Percentiles rank a stretch among this genome's conserved stretches.
Conservation (phyloP, 768 basidiomycete genomes). For the Tubosaeta sp. region DNA sequence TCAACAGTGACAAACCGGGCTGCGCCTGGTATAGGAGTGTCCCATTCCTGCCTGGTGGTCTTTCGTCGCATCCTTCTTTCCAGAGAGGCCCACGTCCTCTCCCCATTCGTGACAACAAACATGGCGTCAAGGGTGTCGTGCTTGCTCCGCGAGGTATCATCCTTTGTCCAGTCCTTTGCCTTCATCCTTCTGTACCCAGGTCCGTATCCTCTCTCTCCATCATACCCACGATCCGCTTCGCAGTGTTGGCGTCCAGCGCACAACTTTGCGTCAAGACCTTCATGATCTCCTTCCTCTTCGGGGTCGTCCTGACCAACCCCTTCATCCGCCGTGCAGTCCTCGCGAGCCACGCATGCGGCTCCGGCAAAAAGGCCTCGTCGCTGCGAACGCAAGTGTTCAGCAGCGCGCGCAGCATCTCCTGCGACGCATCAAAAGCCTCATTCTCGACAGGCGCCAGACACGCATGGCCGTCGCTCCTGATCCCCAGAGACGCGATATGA, state of each 20-base stretch:
- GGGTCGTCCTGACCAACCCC: slow-evolving; percentile 12
- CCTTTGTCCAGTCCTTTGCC: no score
- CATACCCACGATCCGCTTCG: slow-evolving; percentile 19
- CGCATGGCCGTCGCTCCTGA: slow-evolving; percentile 28
- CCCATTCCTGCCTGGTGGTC: no score
- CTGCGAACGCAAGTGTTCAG: slow-evolving; percentile 14
- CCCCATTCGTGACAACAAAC: no score
- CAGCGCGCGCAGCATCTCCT: slow-evolving; percentile 16
- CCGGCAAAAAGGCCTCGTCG: slow-evolving; percentile 10
- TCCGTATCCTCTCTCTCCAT: slow-evolving; percentile 8
- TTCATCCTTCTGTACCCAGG: no score
- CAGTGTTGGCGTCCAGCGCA: slow-evolving; percentile 23
- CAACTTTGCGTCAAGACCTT: slow-evolving; percentile 21
- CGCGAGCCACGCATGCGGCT: slow-evolving; percentile 17
- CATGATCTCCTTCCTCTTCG: slow-evolving; percentile 18
- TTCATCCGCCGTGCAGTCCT: slow-evolving; percentile 11
- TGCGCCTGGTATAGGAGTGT: no score
- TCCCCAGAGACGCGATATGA: slow-evolving; percentile 18
- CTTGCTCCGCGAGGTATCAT: no score
- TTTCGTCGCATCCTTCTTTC: no score
- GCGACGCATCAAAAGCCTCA: slow-evolving; percentile 19
- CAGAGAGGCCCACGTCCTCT: no score
- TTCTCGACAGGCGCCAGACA: slow-evolving; percentile 28
- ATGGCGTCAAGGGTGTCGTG: no score
- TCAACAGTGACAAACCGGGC: no score